A percentile compares a stretch with the other conserved stretches of the same genome.
Evolutionary conservation across 257 asterid genomes (phyloP).

Genomic region (Fraxinus excelsior): DNA sequence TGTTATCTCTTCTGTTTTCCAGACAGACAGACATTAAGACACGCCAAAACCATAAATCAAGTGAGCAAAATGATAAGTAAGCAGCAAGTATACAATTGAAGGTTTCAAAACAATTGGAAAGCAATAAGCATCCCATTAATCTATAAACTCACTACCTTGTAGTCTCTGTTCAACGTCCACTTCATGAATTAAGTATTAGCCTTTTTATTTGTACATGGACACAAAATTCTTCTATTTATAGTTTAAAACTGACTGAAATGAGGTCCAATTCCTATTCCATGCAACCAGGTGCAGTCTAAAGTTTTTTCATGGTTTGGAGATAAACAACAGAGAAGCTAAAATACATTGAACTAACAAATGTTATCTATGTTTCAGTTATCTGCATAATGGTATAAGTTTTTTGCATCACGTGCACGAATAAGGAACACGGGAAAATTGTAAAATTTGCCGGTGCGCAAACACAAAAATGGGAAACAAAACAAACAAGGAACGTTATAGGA

Average conservation of each 20-base stretch:
- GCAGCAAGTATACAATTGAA: background rate
- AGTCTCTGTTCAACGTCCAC: background rate
- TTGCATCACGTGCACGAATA: too few species aligned
- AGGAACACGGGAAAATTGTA: background rate
- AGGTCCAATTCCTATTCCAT: background rate
- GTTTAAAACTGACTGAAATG: background rate
- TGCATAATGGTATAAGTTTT: constrained; percentile 1
- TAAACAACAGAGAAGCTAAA: background rate
- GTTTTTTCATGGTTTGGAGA: background rate
- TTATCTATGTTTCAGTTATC: background rate
- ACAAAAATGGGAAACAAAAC: background rate
- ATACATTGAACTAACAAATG: background rate
- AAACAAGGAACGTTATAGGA: background rate
- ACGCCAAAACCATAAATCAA: background rate
- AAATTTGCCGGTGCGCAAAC: background rate
- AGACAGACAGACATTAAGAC: background rate
- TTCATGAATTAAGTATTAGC: background rate
- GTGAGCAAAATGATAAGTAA: background rate
- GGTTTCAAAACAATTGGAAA: constrained; percentile 5
- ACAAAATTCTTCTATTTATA: background rate
- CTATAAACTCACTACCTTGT: background rate
- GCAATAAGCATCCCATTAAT: background rate
- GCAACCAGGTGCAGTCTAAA: background rate
- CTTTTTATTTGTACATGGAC: too few species aligned
- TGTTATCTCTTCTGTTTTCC: background rate